Evolutionary conservation across 768 basidiomycete species (phyloP), one percentile per base, ranked within the genome.

Genomic region (Pleurotus pulmonarius): DNA sequence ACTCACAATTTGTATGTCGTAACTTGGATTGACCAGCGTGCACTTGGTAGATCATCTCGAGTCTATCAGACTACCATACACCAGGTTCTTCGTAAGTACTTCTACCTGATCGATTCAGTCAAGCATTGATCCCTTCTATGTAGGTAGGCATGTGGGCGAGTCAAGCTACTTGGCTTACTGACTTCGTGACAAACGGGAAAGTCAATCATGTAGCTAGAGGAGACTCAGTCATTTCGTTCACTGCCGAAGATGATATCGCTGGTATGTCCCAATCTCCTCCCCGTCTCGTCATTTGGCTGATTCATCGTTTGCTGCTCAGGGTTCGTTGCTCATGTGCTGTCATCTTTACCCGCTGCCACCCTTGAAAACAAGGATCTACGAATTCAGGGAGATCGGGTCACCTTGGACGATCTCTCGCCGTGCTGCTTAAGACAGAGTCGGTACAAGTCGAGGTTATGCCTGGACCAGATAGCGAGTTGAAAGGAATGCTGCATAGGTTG

Each of bases 101-200:
- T 9, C 43, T 39, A 12, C 24, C 15, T 40, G 15, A 24, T 16
- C 1, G 13, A n/a, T 3, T 20, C 4, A n/a, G 20, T 6, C 20
- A 44, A 1, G 3, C 5, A 41, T n/a, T 48, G 11, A 15, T 29
- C 6, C n/a, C 55, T 20, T 20, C 25, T 12, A 8, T 58, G 37
- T 29, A 74, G 74, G 69, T 51, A 18, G 74, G 74, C n/a, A 4
- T 66, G 16, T 74, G 72, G 55, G 66, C 59, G 12, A 67, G 73
- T 25, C 62, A 64, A 49, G 53, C 73, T 20, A 67, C 70, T 2
- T 69, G 60, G 63, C 44, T 73, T 40, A 64, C 65, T 3, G 67
- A 63, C 3, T 63, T 65, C 48, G 59, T 63, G 12, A 44, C 63
- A 24, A 57, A 59, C 29, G 69, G 67, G 22, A 69, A 70, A 53